Evolutionary conservation across 257 asterid species (phyloP).

Genomic region (Forsythia suspensa): DNA sequence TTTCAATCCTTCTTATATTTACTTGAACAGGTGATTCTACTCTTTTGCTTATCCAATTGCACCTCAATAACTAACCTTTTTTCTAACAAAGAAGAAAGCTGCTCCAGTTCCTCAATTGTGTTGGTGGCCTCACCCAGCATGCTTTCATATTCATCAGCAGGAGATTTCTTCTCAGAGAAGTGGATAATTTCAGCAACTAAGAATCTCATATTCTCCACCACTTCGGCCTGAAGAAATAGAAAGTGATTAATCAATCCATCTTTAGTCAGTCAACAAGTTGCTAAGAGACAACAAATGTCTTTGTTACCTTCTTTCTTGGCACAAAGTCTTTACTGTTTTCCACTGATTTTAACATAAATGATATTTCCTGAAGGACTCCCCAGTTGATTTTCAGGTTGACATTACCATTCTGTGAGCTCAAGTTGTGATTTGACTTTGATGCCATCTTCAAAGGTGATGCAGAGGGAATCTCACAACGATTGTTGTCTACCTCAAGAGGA

Average conservation of each 20-base stretch:
- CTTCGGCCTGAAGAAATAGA: conserved; percentile 25
- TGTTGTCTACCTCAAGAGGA: too few relatives aligned
- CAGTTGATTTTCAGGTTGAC: conserved; percentile 24
- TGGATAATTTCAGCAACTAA: conserved; percentile 13
- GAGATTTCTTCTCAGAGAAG: conserved; percentile 10
- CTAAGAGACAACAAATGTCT: background rate
- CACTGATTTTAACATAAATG: conserved; percentile 2
- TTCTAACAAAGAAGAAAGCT: conserved; percentile 14
- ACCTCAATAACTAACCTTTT: conserved; percentile 20
- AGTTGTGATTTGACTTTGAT: background rate
- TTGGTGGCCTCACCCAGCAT: conserved; percentile 11
- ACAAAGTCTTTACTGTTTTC: background rate
- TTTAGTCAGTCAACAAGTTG: background rate
- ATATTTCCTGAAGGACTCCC: conserved; percentile 30
- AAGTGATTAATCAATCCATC: background rate
- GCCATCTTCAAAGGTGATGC: background rate
- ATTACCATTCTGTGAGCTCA: conserved; percentile 12
- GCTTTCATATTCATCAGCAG: conserved; percentile 12
- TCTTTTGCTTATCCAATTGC: background rate
- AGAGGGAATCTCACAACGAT: background rate
- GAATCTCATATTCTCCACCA: conserved; percentile 13
- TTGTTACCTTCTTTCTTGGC: conserved; percentile 32
- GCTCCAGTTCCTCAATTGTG: conserved; percentile 29
- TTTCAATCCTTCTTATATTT: too few relatives aligned
- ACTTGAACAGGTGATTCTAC: too few relatives aligned